A percentile compares a stretch with the other conserved stretches of the same genome.
These are phyloP conservation scores for Solanum chacoense DNA, from an alignment of 305 asterid genomes.

Conservation along the genomic window DNA sequence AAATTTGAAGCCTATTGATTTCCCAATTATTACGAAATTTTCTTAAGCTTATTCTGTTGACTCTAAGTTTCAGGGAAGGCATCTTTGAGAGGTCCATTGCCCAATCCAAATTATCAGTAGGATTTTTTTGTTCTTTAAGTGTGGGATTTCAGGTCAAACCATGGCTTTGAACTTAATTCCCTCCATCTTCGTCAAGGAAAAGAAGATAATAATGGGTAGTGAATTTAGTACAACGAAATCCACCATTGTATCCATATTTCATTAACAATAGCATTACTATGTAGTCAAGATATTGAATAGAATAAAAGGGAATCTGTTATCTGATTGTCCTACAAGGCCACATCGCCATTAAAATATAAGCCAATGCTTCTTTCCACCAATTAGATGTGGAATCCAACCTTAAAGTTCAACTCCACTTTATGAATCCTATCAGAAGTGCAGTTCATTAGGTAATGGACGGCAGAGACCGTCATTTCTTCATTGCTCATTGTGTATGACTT, in stretches of 20 bases:
- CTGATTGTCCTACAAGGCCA: neutral
- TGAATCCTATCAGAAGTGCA: neutral
- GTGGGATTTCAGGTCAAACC: neutral
- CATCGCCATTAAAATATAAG: neutral
- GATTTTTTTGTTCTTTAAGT: neutral
- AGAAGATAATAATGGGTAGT: neutral
- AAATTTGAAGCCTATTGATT: neutral
- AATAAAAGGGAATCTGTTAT: neutral
- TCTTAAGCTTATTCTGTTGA: neutral
- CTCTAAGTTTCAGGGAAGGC: neutral
- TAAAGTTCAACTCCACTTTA: neutral
- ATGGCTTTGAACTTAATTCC: neutral
- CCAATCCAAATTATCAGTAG: neutral
- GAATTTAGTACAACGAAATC: neutral
- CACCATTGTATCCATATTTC: neutral
- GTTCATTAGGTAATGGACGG: neutral
- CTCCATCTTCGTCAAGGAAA: neutral
- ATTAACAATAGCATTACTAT: neutral
- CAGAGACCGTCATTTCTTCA: neutral
- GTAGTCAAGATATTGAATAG: neutral
- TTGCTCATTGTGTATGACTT: neutral
- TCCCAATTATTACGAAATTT: neutral
- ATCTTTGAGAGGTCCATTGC: neutral
- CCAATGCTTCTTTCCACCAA: neutral
- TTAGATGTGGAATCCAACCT: neutral